phyloP scores from a whole-genome alignment of 2,329 filamentous ascomycete species.

The Colletotrichum trifolii region DNA sequence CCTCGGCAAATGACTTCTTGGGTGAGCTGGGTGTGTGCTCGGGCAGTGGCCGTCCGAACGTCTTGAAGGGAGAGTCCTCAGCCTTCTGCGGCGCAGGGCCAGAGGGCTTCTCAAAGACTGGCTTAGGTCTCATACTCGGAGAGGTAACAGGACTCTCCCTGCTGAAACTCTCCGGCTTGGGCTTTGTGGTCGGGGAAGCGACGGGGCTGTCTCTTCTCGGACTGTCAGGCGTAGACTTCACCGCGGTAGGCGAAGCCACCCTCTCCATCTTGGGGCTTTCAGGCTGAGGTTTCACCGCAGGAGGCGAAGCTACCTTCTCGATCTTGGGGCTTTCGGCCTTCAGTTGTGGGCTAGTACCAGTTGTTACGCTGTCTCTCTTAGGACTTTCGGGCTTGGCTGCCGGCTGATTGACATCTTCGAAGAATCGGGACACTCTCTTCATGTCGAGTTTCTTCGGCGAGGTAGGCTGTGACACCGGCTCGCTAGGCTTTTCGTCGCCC shows the following conservation, averaged over 20 bases:
- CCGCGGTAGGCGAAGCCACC: too few relatives aligned
- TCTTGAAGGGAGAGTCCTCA: slow-evolving; percentile 50
- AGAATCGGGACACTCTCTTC: slow-evolving; percentile 69
- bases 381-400: slow-evolving; percentile 38
- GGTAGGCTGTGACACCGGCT: slow-evolving; percentile 51
- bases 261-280: slow-evolving; percentile 13
- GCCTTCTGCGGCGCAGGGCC: slow-evolving; percentile 21
- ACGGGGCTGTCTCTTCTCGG: slow-evolving; percentile 12
- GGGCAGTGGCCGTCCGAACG: slow-evolving; percentile 44
- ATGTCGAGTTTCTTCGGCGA: slow-evolving; percentile 69
- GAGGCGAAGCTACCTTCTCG: slow-evolving; percentile 1
- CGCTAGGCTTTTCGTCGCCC: slow-evolving; percentile 43
- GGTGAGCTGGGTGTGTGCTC: slow-evolving; percentile 41
- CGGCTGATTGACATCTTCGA: slow-evolving; percentile 55
- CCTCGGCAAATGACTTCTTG: slow-evolving; percentile 39
- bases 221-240: slow-evolving; percentile 8
- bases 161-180: slow-evolving; percentile 33
- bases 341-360: too few relatives aligned
- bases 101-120: slow-evolving; percentile 30
- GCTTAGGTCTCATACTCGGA: slow-evolving; percentile 32
- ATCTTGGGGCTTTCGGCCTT: slow-evolving; percentile 11
- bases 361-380: slow-evolving; percentile 18
- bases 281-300: background rate
- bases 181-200: background rate
- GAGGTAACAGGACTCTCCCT: slow-evolving; percentile 35